Base-by-base conservation (phyloP, 768 basidiomycete genomes). In the Leccinum imitatum region DNA sequence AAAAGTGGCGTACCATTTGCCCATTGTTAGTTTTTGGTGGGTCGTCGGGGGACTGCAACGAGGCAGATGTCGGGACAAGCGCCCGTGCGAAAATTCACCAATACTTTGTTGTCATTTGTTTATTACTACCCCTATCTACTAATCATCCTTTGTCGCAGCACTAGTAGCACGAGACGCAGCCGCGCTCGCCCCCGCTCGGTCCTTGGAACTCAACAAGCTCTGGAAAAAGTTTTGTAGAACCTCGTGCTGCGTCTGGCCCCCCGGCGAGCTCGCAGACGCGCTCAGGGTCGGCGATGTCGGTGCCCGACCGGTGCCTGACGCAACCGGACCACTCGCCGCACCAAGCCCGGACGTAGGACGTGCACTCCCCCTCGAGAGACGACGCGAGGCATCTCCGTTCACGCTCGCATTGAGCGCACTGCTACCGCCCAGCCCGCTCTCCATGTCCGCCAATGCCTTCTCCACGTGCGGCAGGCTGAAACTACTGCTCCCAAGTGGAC, bases 171-270 rank as follows among this genome's bases (percentile, higher is more conserved):
- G 57, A 2, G 65, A 76, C 15, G 73, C 68, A n/a, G 68, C 66
- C 14, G 75, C 71, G 56, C 73, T 70, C 21, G 74, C 73, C 11
- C 70, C 71, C 23, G 71, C 70, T 5, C 87, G 81, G 61, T 88
- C 88, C 72, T 87, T 89, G 44, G 84, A 84, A 63, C 82, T 87
- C 62, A 94, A 73, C 69, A 93, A 71, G 59, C 87, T 90, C 73
- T 91, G 84, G 84, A 94, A 94, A 80, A 94, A 94, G 70, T 89
- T 89, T 66, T 93, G 90, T 62, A 94, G 71, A 17, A 93, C 89
- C 70, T 92, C 90, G 68, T 93, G 90, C 59, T 91, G 89, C 41
- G 83, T 82, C 74, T 84, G 87, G n/a, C 81, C 84, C 9, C 75
- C 79, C 10, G 78, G 73, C 21, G 82, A 75, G 63, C 75, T 80